Percentiles rank a stretch among this genome's conserved stretches.
Conservation (phyloP, 805 yeast genomes). For the Candida stauntonica region DNA sequence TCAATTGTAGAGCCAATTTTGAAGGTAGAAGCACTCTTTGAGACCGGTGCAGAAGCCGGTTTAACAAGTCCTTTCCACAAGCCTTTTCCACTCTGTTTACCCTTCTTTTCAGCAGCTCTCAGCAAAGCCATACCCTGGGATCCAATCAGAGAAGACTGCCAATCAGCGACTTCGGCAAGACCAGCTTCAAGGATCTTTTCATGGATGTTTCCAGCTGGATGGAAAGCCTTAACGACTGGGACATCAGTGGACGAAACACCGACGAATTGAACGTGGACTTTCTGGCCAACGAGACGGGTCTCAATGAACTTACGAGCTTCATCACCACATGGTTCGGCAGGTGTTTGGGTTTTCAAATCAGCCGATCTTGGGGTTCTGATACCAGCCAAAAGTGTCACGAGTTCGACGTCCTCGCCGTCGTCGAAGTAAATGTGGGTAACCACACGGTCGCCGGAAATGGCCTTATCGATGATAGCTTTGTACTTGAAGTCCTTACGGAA, state of each 20-base stretch:
- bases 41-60: conserved; percentile 19
- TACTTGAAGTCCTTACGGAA: conserved; percentile 27
- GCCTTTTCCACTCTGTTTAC: conserved; percentile 51
- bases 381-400: conserved; percentile 70
- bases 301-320: conserved; percentile 64
- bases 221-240: conserved; percentile 53
- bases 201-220: conserved; percentile 76
- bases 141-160: conserved; percentile 74
- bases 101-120: conserved; percentile 61
- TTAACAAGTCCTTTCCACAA: conserved; percentile 44
- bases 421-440: conserved; percentile 50
- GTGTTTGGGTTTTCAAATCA: conserved; percentile 31
- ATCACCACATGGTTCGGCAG: conserved; percentile 59
- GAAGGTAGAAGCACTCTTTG: conserved; percentile 28
- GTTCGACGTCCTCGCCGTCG: conserved; percentile 47
- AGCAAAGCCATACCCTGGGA: conserved; percentile 54
- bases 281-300: conserved; percentile 55
- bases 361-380: conserved; percentile 67
- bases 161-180: conserved; percentile 69
- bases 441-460: conserved; percentile 75
- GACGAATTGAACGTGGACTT: conserved; percentile 50
- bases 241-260: conserved; percentile 63
- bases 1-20: conserved; percentile 45
- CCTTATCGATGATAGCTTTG: conserved; percentile 65
- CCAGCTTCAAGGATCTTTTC: conserved; percentile 66